Percentiles rank a stretch among this genome's conserved stretches.
Evolutionary conservation across 768 basidiomycete species (phyloP).

Genomic region (Lactarius akahatsu): DNA sequence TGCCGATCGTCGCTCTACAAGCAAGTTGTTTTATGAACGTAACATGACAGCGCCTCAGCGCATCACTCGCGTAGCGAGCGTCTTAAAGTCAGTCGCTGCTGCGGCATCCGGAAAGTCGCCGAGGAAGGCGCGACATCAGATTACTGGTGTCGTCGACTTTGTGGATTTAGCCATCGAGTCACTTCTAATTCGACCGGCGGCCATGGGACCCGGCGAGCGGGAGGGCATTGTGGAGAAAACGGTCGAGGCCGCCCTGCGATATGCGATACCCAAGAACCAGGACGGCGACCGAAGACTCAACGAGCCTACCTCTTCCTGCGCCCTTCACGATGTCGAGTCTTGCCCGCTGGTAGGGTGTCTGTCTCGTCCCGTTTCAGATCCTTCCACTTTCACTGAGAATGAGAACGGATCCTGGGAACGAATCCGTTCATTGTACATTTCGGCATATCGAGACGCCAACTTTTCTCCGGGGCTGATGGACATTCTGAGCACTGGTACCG

Average conservation of each 20-base stretch:
- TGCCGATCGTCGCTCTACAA: slow-evolving; percentile 42
- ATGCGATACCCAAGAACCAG: slow-evolving; percentile 65
- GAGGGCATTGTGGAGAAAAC: slow-evolving; percentile 65
- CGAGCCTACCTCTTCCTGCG: slow-evolving; percentile 59
- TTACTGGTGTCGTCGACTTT: slow-evolving; percentile 74
- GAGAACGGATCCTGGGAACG: slow-evolving; percentile 16
- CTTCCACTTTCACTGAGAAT: slow-evolving; percentile 10
- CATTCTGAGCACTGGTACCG: slow-evolving; percentile 58
- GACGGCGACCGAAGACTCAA: slow-evolving; percentile 44
- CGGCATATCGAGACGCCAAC: slow-evolving; percentile 60
- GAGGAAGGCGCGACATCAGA: slow-evolving; percentile 52
- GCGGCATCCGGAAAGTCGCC: slow-evolving; percentile 38
- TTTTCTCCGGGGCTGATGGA: slow-evolving; percentile 61
- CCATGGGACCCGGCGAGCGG: slow-evolving; percentile 60
- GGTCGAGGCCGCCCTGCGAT: slow-evolving; percentile 73
- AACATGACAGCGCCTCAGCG: slow-evolving; percentile 57
- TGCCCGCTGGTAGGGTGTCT: slow-evolving; percentile 58
- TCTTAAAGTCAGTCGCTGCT: slow-evolving; percentile 54
- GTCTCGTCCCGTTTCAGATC: slow-evolving; percentile 41
- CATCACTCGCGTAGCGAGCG: slow-evolving; percentile 61
- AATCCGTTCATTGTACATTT: slow-evolving; percentile 54
- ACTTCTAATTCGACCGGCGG: slow-evolving; percentile 51
- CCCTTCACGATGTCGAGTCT: slow-evolving; percentile 55
- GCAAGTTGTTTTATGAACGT: slow-evolving; percentile 67
- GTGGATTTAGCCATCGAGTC: slow-evolving; percentile 66